Evolutionary conservation across 169 alveolate genomes (phyloP), one percentile per base, ranked within the genome.

Genomic region (Plasmodium vivax): DNA sequence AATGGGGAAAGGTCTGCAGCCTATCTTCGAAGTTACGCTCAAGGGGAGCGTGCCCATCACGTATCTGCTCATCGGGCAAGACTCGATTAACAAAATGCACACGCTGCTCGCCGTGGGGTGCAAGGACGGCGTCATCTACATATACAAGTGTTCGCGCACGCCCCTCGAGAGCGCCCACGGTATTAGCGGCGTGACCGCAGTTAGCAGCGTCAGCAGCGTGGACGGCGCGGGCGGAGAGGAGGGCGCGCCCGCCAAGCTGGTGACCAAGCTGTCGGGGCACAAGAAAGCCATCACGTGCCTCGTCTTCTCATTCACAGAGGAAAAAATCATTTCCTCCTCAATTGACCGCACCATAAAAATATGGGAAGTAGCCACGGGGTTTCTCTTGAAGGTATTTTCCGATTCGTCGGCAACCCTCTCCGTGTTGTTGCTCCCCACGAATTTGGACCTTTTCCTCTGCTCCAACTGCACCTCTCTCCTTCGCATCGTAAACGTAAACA

Each of bases 301-400:
- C 93, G 94, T 95, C 6, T 96, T 96, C 93, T 85, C 97, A 41
- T 84, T 93, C 4, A 81, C 95, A 27, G 96, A 83, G 41, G 95
- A 96, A 74, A 97, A 96, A 83, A 87, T 96, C 45, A 96, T 97
- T 45, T 95, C 98, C 0, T 84, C 98, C 0, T 97, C 98, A 23
- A 97, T 97, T 23, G 98, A 97, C 87, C 95, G 96, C 96, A 97
- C 98, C n/a, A 97, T 97, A 58, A 96, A 98, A 81, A 96, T 98
- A 56, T 97, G 98, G 97, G 96, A 96, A 73, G 98, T 97, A n/a
- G 41, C 92, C 85, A 97, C 97, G 7, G 98, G 98, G 2, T 97
- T 95, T 43, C 93, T 97, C 71, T 93, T 97, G 43, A 97, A 97
- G 92, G 97, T 97, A 9, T 97, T 97, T 93, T 95, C 97, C 54